Percentiles rank a stretch among this genome's conserved stretches.
These are phyloP conservation scores for Penicillium griseofulvum DNA, from an alignment of 2,329 filamentous ascomycete species.

Conservation along the genomic window DNA sequence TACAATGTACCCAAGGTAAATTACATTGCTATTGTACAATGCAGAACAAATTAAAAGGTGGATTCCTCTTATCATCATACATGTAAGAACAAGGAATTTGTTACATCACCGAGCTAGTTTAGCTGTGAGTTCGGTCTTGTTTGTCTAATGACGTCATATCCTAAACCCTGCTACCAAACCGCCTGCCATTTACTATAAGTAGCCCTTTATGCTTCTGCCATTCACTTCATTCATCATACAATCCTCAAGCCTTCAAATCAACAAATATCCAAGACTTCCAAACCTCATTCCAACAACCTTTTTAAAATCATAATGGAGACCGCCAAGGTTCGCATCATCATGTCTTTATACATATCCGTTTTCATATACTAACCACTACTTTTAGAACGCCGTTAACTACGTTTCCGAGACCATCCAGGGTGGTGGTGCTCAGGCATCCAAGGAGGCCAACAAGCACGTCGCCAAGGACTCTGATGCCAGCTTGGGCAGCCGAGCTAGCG, in stretches of 20 bases:
- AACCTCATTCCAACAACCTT: not conserved
- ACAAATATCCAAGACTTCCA: not conserved
- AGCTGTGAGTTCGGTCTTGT: not conserved
- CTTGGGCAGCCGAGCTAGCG: slow-evolving; percentile 53
- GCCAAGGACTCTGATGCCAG: slow-evolving; percentile 60
- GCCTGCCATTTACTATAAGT: not conserved
- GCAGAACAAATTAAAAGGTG: not conserved
- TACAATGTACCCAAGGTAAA: not conserved
- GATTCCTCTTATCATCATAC: not conserved
- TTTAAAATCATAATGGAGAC: slow-evolving; percentile 7
- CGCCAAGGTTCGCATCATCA: slow-evolving; percentile 1
- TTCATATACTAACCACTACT: not conserved
- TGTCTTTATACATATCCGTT: not conserved
- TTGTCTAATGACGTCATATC: not conserved
- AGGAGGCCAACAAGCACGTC: slow-evolving; percentile 67
- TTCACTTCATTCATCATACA: not conserved
- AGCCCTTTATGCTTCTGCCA: not conserved
- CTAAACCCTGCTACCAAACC: not conserved
- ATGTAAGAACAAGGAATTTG: not conserved
- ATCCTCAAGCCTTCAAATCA: not conserved
- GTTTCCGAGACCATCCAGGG: slow-evolving; percentile 63
- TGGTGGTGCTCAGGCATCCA: slow-evolving; percentile 55
- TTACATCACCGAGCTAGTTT: not conserved
- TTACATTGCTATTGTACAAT: not conserved
- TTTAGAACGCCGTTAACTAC: slow-evolving; percentile 62